Evolutionary conservation across 139 green algal species (phyloP).

Genomic region (Deuterostichococcus epilithicus): DNA sequence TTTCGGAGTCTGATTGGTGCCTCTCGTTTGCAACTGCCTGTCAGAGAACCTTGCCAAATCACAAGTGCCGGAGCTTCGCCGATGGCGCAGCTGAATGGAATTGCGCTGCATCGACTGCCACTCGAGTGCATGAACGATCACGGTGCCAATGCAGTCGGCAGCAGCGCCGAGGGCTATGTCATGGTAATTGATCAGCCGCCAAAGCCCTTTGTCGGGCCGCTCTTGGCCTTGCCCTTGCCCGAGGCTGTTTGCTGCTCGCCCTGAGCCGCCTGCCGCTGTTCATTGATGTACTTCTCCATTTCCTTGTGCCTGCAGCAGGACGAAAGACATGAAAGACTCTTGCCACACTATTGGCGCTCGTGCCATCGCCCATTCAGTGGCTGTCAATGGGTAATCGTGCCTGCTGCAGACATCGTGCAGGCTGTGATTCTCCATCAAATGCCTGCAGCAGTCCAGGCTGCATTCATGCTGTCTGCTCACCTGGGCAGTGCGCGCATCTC

Average conservation of each 20-base stretch:
- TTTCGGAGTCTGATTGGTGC: too few relatives aligned
- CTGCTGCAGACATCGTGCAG: neutral
- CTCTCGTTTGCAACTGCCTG: too few relatives aligned
- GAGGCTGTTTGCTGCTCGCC: neutral
- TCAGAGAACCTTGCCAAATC: too few relatives aligned
- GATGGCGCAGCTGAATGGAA: too few relatives aligned
- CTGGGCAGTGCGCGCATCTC: conserved; percentile 77
- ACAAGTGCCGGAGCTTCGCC: too few relatives aligned
- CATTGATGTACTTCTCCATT: conserved; percentile 77
- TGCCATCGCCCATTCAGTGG: neutral
- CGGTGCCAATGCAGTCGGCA: too few relatives aligned
- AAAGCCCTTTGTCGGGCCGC: neutral
- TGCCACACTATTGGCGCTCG: neutral
- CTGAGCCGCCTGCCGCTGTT: conserved; percentile 34
- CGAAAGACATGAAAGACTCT: neutral
- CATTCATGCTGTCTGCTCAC: conserved; percentile 22
- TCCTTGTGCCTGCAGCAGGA: conserved; percentile 66
- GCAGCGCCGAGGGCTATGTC: too few relatives aligned
- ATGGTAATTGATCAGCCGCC: too few relatives aligned
- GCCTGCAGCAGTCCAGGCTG: neutral
- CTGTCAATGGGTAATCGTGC: neutral
- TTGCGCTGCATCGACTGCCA: too few relatives aligned
- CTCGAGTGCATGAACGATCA: too few relatives aligned
- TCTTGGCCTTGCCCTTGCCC: neutral
- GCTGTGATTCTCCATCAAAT: neutral